Evolutionary conservation across 2,329 filamentous ascomycete species (phyloP).

Genomic region (Monosporascus cannonballus): DNA sequence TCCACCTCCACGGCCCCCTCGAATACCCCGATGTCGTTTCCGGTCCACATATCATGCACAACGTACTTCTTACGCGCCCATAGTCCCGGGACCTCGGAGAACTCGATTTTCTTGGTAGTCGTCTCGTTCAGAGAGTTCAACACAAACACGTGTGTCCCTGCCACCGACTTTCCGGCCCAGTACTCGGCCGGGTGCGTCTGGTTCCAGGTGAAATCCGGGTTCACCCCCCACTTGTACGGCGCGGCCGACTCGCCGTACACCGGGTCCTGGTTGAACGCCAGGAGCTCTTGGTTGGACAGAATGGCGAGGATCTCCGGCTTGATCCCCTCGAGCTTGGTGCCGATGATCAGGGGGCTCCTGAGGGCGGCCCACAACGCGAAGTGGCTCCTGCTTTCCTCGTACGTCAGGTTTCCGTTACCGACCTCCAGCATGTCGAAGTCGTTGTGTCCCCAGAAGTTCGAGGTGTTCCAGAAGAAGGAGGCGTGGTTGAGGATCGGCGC

Average conservation of each 20-base stretch:
- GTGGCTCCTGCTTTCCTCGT: constrained; percentile 40
- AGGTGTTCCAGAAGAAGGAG: constrained; percentile 36
- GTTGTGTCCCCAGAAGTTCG: constrained; percentile 42
- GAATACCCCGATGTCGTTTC: constrained; percentile 27
- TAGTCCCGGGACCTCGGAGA: constrained; percentile 38
- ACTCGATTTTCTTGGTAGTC: constrained; percentile 30
- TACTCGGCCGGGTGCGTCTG: constrained; percentile 40
- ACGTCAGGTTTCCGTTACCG: constrained; percentile 41
- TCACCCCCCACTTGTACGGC: constrained; percentile 43
- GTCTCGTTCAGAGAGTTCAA: constrained; percentile 35
- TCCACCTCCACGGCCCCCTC: no score
- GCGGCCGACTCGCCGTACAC: constrained; percentile 33
- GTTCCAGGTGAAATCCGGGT: constrained; percentile 44
- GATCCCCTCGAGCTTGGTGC: constrained; percentile 33
- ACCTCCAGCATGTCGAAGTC: constrained; percentile 47
- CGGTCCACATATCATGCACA: constrained; percentile 41
- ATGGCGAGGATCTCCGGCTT: constrained; percentile 30
- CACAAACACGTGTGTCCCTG: constrained; percentile 40
- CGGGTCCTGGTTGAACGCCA: constrained; percentile 41
- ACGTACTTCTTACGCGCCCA: constrained; percentile 24
- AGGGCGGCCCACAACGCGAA: constrained; percentile 47
- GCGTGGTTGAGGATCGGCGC: constrained; percentile 41
- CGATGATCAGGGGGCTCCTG: constrained; percentile 45
- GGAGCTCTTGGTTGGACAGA: constrained; percentile 33
- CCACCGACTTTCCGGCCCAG: constrained; percentile 37